Evolutionary conservation across 2,329 filamentous ascomycete species (phyloP).

Genomic region (Arthroderma sp.): DNA sequence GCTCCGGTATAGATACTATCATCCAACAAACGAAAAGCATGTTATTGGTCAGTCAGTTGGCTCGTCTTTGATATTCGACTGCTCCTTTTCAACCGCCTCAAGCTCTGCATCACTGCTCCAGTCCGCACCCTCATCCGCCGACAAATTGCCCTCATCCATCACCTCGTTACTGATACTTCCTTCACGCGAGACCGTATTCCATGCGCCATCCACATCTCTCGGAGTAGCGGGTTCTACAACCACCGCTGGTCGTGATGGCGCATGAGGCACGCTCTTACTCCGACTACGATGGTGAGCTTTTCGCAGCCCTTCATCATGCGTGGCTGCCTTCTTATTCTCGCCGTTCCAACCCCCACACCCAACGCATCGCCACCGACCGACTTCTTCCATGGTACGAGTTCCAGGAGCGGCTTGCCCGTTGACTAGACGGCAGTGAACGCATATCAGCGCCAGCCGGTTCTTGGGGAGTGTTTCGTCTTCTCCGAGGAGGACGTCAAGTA

Average conservation of each 20-base stretch:
- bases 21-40: background rate
- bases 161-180: conserved; percentile 1
- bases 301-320: background rate
- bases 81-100: background rate
- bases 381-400: conserved; percentile 59
- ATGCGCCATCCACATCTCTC: background rate
- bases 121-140: conserved; percentile 5
- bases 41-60: background rate
- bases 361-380: conserved; percentile 81
- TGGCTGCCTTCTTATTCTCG: conserved; percentile 51
- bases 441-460: conserved; percentile 83
- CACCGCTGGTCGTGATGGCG: background rate
- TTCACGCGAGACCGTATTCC: conserved; percentile 1
- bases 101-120: background rate
- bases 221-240: background rate
- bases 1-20: background rate
- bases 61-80: background rate
- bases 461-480: conserved; percentile 89
- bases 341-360: conserved; percentile 76
- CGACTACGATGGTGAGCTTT: background rate
- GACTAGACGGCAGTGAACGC: conserved; percentile 67
- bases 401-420: conserved; percentile 94
- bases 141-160: conserved; percentile 2
- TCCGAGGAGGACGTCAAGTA: conserved; percentile 81
- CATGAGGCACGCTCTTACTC: conserved; percentile 3